These are phyloP conservation scores for Moricandia arvensis DNA, from an alignment of 345 rosid species.

Conservation along the genomic window DNA sequence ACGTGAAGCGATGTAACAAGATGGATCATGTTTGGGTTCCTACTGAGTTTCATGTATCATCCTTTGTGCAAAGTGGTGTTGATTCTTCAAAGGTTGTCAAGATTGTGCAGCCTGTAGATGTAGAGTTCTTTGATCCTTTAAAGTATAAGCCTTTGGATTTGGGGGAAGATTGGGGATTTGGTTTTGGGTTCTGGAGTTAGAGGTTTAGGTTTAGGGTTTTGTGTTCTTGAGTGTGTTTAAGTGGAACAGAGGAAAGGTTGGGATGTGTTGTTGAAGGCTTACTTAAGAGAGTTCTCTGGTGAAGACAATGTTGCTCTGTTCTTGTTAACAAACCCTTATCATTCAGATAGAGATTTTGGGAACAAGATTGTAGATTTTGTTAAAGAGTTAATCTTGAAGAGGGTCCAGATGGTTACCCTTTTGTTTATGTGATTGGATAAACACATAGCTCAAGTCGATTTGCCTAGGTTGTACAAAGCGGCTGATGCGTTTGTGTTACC, in stretches of 20 bases:
- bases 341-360: conserved; percentile 57
- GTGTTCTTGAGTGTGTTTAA: conserved; percentile 85
- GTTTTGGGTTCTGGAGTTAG: conserved; percentile 46
- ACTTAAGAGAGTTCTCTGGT: conserved; percentile 60
- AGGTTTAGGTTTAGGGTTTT: conserved; percentile 42
- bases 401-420: conserved; percentile 53
- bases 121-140: conserved; percentile 58
- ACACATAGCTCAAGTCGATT: conserved; percentile 70
- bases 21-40: conserved; percentile 94
- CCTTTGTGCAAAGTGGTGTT: conserved; percentile 71
- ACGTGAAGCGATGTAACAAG: conserved; percentile 59
- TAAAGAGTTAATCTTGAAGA: conserved; percentile 36
- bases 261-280: conserved; percentile 79
- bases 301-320: conserved; percentile 56
- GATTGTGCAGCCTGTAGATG: conserved; percentile 80
- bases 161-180: conserved; percentile 36
- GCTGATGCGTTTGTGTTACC: conserved; percentile 78
- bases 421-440: conserved; percentile 56
- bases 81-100: conserved; percentile 75
- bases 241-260: conserved; percentile 89
- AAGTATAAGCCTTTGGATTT: conserved; percentile 56
- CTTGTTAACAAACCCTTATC: conserved; percentile 74
- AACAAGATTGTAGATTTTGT: conserved; percentile 77
- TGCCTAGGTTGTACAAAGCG: conserved; percentile 71
- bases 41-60: conserved; percentile 70